phyloP scores from a whole-genome alignment of 139 green algal species.

The Coelastrella sp. region DNA sequence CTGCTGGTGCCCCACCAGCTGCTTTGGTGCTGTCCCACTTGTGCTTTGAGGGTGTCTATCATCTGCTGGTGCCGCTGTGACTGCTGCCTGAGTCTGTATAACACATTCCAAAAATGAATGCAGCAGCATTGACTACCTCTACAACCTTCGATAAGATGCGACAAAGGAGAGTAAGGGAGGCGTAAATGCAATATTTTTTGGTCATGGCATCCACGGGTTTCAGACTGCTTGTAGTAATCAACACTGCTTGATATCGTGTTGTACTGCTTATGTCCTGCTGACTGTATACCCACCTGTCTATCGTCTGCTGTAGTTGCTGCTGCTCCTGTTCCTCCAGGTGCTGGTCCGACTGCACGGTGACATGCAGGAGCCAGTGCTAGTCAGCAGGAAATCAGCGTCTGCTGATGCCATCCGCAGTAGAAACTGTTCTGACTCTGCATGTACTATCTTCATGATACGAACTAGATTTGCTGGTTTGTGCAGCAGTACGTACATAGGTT shows the following conservation, averaged over 20 bases:
- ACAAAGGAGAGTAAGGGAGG: too few relatives aligned
- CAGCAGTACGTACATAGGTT: too few relatives aligned
- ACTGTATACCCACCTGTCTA: not conserved
- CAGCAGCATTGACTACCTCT: too few relatives aligned
- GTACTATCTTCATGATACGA: too few relatives aligned
- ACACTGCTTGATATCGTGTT: too few relatives aligned
- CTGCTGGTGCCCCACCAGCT: not conserved
- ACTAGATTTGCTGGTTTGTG: too few relatives aligned
- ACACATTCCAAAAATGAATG: not conserved
- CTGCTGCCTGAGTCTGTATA: conserved; percentile 1
- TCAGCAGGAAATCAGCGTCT: not conserved
- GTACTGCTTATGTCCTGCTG: not conserved
- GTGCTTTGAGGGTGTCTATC: not conserved
- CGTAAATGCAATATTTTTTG: too few relatives aligned
- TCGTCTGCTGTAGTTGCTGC: conserved; percentile 15
- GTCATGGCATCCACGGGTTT: too few relatives aligned
- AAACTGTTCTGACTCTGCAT: too few relatives aligned
- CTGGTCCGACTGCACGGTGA: not conserved
- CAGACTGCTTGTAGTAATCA: too few relatives aligned
- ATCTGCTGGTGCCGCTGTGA: conserved; percentile 22
- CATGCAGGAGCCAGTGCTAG: not conserved
- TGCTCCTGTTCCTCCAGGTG: conserved; percentile 24
- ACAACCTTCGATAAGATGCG: too few relatives aligned
- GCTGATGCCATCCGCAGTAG: too few relatives aligned
- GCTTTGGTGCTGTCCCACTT: conserved; percentile 5